Evolutionary conservation across 2,329 filamentous ascomycete genomes (phyloP).

Genomic region (Alternaria arbusti): DNA sequence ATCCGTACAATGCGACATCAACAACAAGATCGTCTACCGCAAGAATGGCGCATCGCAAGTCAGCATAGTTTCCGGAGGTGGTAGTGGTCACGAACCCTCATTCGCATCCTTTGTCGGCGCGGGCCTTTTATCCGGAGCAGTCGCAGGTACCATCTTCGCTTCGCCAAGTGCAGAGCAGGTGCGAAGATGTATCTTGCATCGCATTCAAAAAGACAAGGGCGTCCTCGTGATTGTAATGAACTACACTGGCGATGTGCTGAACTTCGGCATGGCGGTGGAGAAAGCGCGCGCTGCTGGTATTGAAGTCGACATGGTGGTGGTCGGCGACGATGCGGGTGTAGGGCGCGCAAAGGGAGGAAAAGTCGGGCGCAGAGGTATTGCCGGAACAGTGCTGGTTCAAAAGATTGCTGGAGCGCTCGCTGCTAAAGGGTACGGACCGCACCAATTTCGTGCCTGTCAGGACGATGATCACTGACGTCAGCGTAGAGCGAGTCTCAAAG

Average conservation of each 20-base stretch:
- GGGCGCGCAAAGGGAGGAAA: conserved; percentile 84
- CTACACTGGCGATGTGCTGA: conserved; percentile 78
- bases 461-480: conserved; percentile 10
- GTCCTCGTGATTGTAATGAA: conserved; percentile 95
- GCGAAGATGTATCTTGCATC: conserved; percentile 72
- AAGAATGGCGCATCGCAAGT: conserved; percentile 61
- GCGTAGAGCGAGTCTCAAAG: conserved; percentile 60
- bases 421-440: conserved; percentile 64
- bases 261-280: conserved; percentile 93
- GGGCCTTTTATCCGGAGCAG: conserved; percentile 79
- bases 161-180: conserved; percentile 84
- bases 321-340: conserved; percentile 91
- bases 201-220: conserved; percentile 74
- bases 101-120: conserved; percentile 85
- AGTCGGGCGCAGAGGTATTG: conserved; percentile 88
- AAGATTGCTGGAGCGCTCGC: conserved; percentile 89
- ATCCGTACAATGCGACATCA: conserved; percentile 74
- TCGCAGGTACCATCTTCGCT: conserved; percentile 87
- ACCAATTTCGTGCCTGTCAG: neutral
- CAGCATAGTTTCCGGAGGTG: conserved; percentile 85
- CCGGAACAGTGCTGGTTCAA: conserved; percentile 87
- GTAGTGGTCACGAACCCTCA: conserved; percentile 87
- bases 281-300: conserved; percentile 83
- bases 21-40: conserved; percentile 72
- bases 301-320: conserved; percentile 85